Percentiles rank a stretch among this genome's conserved stretches.
Conservation (phyloP, 2,329 filamentous ascomycete genomes). For the Canariomyces notabilis region DNA sequence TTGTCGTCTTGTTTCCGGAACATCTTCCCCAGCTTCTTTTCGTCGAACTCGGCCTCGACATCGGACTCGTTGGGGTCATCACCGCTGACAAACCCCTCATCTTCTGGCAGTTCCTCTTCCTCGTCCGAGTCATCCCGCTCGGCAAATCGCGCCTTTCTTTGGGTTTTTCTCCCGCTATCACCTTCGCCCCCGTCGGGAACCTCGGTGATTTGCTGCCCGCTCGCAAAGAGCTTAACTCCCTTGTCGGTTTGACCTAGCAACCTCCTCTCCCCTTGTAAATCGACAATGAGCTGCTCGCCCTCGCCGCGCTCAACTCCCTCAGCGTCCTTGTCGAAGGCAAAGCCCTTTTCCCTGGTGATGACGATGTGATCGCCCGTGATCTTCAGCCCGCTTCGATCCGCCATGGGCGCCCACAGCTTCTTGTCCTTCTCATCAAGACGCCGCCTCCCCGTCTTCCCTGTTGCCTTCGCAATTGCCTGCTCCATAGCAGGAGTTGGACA, state of each 20-base stretch:
- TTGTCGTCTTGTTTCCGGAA: constrained; percentile 51
- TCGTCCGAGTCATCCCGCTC: constrained; percentile 55
- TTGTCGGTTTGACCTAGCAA: constrained; percentile 77
- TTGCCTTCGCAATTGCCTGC: constrained; percentile 76
- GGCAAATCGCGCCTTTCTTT: constrained; percentile 53
- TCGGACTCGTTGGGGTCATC: constrained; percentile 47
- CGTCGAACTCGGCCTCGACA: constrained; percentile 53
- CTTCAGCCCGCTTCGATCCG: constrained; percentile 89
- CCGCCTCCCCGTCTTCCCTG: constrained; percentile 74
- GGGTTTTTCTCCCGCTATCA: constrained; percentile 57
- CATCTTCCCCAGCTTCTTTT: constrained; percentile 56
- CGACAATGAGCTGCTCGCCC: constrained; percentile 90
- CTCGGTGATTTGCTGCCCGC: constrained; percentile 62
- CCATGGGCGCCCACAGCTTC: constrained; percentile 94
- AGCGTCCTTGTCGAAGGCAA: constrained; percentile 66
- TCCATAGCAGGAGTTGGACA: constrained; percentile 92
- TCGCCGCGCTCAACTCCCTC: constrained; percentile 76
- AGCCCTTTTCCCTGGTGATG: constrained; percentile 65
- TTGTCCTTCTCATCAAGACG: constrained; percentile 95
- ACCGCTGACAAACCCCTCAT: constrained; percentile 52
- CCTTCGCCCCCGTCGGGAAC: constrained; percentile 53
- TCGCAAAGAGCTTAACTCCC: constrained; percentile 80
- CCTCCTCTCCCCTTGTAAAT: constrained; percentile 74
- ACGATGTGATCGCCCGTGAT: constrained; percentile 98
- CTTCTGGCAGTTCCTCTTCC: constrained; percentile 50